Base-by-base conservation (phyloP, 441 rosid genomes). In the Gossypium trilobum region DNA sequence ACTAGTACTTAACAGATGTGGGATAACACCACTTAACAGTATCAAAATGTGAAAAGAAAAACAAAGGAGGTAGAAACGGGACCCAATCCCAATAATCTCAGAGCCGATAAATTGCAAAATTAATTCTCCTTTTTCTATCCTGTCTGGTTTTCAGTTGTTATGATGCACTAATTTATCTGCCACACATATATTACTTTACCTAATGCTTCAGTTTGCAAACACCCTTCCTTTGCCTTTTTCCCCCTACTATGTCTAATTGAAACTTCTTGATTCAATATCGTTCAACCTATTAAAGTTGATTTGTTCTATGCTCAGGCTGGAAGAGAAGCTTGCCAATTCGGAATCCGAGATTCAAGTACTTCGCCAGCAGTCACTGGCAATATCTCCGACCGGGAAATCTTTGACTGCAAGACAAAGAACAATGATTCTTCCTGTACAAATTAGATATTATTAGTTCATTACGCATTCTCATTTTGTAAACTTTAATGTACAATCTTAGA, bases 291-390 rank as follows among this genome's bases (percentile, higher is more conserved):
- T 77, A 67, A 57, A 71, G 16, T 70, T 72, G 68, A 50, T 73
- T 80, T 56, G 14, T 57, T 73, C 76, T 83, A 55, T 78, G 42
- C 78, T 73, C 85, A 96, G 99, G 81, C 75, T 93, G 61, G 98
- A 96, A 85, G 98, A 96, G 77, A 96, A 90, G 73, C 96, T 96
- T 78, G 87, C 97, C 73, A 96, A 96, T 82, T 89, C 88, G 62
- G 99, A 96, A 83, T 93, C 99, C 5, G 99, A 96, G 84, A 96
- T 84, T 84, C 99, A 96, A 88, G 98, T 96, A 63, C 96, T 96
- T 70, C 95, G 99, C 57, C 97, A 96, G 85, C 99, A 96, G 82
- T 95, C 99, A 70, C 82, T 96, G 79, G 83, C 95, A 74, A 88
- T 96, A 71, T 93, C 99, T 14, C 98, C 99, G 64, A 93, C 98